A percentile compares a stretch with the other conserved stretches of the same genome.
phyloP scores from a whole-genome alignment of 1,139 yeast species.

The Protomyces pachydermus region DNA sequence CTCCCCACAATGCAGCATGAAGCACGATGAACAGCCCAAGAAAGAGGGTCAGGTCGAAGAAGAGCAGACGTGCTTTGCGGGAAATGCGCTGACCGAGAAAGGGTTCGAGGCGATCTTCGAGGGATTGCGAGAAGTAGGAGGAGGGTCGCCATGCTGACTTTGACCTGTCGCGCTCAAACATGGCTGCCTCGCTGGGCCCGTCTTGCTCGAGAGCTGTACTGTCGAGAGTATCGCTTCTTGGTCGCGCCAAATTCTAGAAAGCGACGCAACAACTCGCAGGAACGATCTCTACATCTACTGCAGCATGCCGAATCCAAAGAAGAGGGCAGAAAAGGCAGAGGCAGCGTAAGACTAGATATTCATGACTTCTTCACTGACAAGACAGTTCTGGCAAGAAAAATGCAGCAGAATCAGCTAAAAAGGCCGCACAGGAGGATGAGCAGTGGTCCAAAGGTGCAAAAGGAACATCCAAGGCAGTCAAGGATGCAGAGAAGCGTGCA shows the following conservation, averaged over 20 bases:
- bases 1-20: not conserved
- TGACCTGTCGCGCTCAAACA: not conserved
- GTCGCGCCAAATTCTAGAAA: no score
- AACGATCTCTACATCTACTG: no score
- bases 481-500: slow-evolving; percentile 40
- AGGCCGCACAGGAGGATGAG: slow-evolving; percentile 60
- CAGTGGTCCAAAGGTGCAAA: slow-evolving; percentile 72
- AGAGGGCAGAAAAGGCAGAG: slow-evolving; percentile 27
- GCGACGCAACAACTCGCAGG: no score
- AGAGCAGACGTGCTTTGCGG: not conserved
- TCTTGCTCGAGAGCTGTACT: no score
- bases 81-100: not conserved
- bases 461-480: slow-evolving; percentile 50
- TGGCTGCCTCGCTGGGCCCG: not conserved
- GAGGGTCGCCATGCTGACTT: not conserved
- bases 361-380: not conserved
- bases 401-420: slow-evolving; percentile 55
- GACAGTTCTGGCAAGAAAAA: slow-evolving; percentile 49
- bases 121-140: not conserved
- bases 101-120: not conserved
- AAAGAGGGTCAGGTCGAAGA: not conserved
- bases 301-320: slow-evolving; percentile 26
- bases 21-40: not conserved
- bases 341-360: slow-evolving; percentile 7
- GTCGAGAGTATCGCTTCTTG: no score